Evolutionary conservation across 768 basidiomycete species (phyloP).

Genomic region (Clavaria fumosa): DNA sequence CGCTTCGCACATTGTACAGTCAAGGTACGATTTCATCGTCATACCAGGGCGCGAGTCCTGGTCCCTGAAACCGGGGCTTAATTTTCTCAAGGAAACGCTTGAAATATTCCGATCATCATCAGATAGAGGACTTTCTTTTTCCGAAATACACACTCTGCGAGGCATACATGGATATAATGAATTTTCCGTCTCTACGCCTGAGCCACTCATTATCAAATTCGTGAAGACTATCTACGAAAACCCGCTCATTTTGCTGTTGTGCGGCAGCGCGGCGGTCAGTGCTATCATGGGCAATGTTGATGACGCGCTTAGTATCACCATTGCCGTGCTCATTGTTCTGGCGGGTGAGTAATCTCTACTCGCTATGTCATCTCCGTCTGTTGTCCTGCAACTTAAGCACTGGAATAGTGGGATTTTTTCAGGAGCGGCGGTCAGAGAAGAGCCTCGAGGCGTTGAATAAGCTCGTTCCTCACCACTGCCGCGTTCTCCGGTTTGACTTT

Average conservation of each 20-base stretch:
- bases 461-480: constrained; percentile 93
- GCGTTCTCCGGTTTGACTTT: constrained; percentile 50
- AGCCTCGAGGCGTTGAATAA: constrained; percentile 91
- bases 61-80: background rate
- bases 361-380: constrained; percentile 10
- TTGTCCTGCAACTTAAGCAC: constrained; percentile 2
- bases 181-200: constrained; percentile 72
- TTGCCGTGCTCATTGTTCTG: constrained; percentile 85
- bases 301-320: constrained; percentile 84
- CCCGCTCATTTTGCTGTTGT: constrained; percentile 78
- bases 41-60: constrained; percentile 3
- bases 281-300: constrained; percentile 91
- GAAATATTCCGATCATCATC: constrained; percentile 51
- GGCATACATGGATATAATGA: constrained; percentile 81
- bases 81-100: constrained; percentile 47
- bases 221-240: constrained; percentile 92
- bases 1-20: constrained; percentile 51
- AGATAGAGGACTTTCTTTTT: constrained; percentile 42
- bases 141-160: constrained; percentile 48
- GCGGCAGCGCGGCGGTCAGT: constrained; percentile 81
- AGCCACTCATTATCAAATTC: constrained; percentile 75
- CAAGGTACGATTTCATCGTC: constrained; percentile 29
- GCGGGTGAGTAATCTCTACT: constrained; percentile 45
- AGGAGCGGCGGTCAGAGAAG: constrained; percentile 89
- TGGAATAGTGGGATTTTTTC: constrained; percentile 75